Evolutionary conservation across 176 grass and related monocot species (phyloP).

Genomic region (Paspalum vaginatum): DNA sequence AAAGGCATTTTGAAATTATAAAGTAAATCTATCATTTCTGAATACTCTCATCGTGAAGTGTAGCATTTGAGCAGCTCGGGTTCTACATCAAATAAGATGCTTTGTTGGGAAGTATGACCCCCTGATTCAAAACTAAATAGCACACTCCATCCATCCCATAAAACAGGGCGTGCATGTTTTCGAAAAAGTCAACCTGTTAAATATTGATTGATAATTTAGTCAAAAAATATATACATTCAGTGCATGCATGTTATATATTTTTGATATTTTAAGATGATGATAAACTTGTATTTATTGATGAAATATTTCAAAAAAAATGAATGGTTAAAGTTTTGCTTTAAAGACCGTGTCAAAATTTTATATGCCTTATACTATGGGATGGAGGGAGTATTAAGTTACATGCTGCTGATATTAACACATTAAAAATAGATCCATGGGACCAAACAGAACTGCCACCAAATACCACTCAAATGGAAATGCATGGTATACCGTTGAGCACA

Average conservation of each 20-base stretch:
- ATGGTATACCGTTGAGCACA: constrained; percentile 63
- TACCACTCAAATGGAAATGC: constrained; percentile 27
- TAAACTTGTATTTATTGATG: too few relatives aligned
- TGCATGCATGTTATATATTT: too few relatives aligned
- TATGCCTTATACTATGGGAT: too few relatives aligned
- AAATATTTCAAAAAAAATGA: too few relatives aligned
- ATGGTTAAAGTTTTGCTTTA: too few relatives aligned
- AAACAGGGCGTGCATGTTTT: too few relatives aligned
- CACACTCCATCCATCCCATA: too few relatives aligned
- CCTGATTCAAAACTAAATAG: neutral
- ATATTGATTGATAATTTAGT: too few relatives aligned
- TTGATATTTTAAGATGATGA: too few relatives aligned
- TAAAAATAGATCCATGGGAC: constrained; percentile 14
- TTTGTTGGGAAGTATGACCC: neutral
- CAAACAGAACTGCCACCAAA: constrained; percentile 29
- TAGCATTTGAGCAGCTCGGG: constrained; percentile 1
- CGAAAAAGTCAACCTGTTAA: too few relatives aligned
- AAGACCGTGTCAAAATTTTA: too few relatives aligned
- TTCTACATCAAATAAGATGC: neutral
- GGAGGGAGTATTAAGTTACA: neutral
- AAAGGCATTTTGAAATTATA: constrained; percentile 18
- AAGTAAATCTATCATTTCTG: neutral
- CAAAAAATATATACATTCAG: too few relatives aligned
- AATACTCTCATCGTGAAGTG: neutral
- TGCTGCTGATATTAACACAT: neutral